phyloP scores from a whole-genome alignment of 176 grass and related monocot genomes.

The Saccharum spontaneum region DNA sequence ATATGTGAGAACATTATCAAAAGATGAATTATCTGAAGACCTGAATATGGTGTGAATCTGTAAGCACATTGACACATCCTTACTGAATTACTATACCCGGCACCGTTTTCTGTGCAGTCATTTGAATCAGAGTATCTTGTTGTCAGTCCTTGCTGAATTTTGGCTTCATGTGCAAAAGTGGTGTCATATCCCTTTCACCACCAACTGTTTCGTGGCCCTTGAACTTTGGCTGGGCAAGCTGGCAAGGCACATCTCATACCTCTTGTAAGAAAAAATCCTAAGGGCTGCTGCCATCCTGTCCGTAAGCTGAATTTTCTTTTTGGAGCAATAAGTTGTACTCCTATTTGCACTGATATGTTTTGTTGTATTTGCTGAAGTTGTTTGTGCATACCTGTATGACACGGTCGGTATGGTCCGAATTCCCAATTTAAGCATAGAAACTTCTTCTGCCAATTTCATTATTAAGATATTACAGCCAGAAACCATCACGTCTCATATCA shows the following conservation, averaged over 20 bases:
- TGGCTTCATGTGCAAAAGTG: not conserved
- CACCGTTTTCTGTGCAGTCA: not conserved
- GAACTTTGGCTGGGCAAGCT: not conserved
- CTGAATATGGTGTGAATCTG: not conserved
- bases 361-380: not conserved
- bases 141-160: conserved; percentile 4
- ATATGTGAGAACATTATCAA: not conserved
- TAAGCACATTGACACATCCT: not conserved
- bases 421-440: not conserved
- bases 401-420: not conserved
- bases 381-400: not conserved
- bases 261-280: not conserved
- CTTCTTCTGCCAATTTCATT: not conserved
- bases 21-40: not conserved
- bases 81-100: not conserved
- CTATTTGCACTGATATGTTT: not conserved
- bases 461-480: not conserved
- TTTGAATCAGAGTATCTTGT: not conserved
- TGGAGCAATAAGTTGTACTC: not conserved
- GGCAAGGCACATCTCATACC: not conserved
- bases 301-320: not conserved
- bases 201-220: not conserved
- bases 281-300: not conserved
- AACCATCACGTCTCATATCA: not conserved
- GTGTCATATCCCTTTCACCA: conserved; percentile 8